Percentiles rank a stretch among this genome's conserved stretches.
phyloP scores from a whole-genome alignment of 1,284 basidiomycete genomes.

The Entoloma clypeatum region DNA sequence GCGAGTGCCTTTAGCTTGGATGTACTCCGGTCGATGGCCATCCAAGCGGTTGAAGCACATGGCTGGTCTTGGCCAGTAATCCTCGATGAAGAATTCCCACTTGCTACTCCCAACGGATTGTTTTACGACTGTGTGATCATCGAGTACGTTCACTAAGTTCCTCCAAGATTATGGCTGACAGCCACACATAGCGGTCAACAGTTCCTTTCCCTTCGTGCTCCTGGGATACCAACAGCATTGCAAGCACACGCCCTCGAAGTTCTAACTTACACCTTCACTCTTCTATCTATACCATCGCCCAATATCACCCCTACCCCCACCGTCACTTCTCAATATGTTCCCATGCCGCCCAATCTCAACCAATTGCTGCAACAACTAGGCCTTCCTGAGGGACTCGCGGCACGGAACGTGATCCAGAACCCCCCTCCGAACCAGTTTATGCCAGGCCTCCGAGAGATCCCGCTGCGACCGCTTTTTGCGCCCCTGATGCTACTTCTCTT shows the following conservation, averaged over 20 bases:
- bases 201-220: constrained; percentile 53
- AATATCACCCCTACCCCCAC: constrained; percentile 23
- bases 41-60: constrained; percentile 33
- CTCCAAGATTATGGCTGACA: constrained; percentile 1
- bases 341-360: constrained; percentile 48
- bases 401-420: constrained; percentile 28
- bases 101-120: constrained; percentile 41
- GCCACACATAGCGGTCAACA: constrained; percentile 45
- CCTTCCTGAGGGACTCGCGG: constrained; percentile 46
- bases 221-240: constrained; percentile 50
- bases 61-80: constrained; percentile 64
- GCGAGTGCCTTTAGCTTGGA: constrained; percentile 18
- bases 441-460: constrained; percentile 40
- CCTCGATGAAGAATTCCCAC: constrained; percentile 54
- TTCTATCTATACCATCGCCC: constrained; percentile 33
- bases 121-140: constrained; percentile 55
- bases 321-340: constrained; percentile 18
- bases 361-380: constrained; percentile 60
- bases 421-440: constrained; percentile 31
- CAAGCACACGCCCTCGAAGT: constrained; percentile 68
- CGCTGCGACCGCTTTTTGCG: constrained; percentile 57
- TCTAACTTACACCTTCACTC: constrained; percentile 66
- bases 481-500: constrained; percentile 65
- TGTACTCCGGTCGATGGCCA: constrained; percentile 24
- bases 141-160: constrained; percentile 42